A percentile compares a stretch with the other conserved stretches of the same genome.
Evolutionary conservation across 306 rosid species (phyloP).

Genomic region (Trifolium pratense): DNA sequence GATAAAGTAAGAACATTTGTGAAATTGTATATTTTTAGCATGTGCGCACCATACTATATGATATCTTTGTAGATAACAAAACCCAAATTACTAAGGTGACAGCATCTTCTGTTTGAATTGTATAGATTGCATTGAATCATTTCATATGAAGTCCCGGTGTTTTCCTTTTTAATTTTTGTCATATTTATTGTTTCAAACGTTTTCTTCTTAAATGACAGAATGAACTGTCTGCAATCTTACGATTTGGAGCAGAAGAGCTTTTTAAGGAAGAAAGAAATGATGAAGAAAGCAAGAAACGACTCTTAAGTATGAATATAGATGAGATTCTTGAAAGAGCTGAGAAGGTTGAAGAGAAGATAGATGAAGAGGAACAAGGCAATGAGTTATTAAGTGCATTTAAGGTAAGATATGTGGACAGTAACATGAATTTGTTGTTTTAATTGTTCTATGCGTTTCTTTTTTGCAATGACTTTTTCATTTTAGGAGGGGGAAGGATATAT

Average conservation of each 20-base stretch:
- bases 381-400: conserved; percentile 95
- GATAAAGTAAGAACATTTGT: conserved; percentile 77
- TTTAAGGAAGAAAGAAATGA: conserved; percentile 95
- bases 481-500: not conserved
- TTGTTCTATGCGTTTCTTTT: not conserved
- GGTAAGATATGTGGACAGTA: conserved; percentile 58
- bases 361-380: conserved; percentile 68
- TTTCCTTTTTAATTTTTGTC: conserved; percentile 10
- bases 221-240: conserved; percentile 92
- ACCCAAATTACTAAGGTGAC: conserved; percentile 8
- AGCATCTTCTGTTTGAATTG: conserved; percentile 17
- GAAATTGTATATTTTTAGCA: conserved; percentile 24
- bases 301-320: conserved; percentile 91
- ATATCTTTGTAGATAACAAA: conserved; percentile 20
- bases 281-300: conserved; percentile 95
- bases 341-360: conserved; percentile 93
- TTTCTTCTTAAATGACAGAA: conserved; percentile 64
- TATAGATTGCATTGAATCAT: conserved; percentile 20
- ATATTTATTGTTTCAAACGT: conserved; percentile 1
- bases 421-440: conserved; percentile 8
- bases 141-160: not conserved
- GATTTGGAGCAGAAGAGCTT: conserved; percentile 99
- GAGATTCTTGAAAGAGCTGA: conserved; percentile 99
- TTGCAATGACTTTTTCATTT: not conserved
- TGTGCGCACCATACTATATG: conserved; percentile 21